phyloP scores from a whole-genome alignment of 164 flowering plant species.

The Magnolia kwangsiensis region DNA sequence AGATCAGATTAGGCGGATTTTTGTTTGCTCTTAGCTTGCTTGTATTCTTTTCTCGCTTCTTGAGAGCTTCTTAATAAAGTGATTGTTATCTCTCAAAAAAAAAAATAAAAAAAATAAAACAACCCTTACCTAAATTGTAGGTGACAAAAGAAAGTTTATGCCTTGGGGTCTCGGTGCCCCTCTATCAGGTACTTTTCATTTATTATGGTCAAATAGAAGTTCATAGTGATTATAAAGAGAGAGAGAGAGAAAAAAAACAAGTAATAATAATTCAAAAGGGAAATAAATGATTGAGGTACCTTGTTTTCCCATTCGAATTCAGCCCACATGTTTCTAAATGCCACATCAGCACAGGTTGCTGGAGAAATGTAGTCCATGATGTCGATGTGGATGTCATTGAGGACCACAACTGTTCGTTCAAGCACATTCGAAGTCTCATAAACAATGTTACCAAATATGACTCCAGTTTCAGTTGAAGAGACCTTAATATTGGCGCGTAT shows the following conservation, averaged over 20 bases:
- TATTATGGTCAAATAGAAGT: no score
- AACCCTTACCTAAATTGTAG: no score
- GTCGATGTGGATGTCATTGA: slow-evolving; percentile 96
- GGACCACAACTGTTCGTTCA: slow-evolving; percentile 87
- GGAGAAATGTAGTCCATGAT: slow-evolving; percentile 99
- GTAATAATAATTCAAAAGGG: background rate
- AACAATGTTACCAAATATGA: slow-evolving; percentile 96
- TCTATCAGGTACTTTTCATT: no score
- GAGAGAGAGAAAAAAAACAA: background rate
- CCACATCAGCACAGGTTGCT: slow-evolving; percentile 84
- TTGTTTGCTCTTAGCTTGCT: no score
- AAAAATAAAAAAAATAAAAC: no score
- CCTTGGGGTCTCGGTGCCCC: no score
- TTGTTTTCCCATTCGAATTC: slow-evolving; percentile 99
- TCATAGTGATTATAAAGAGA: no score
- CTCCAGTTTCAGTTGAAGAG: slow-evolving; percentile 98
- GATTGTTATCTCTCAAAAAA: no score
- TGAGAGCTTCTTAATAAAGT: no score
- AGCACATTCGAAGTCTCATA: slow-evolving; percentile 94
- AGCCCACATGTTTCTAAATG: slow-evolving; percentile 98
- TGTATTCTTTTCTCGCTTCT: no score
- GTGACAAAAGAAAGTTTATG: no score
- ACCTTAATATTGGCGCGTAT: slow-evolving; percentile 94
- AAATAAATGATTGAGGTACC: slow-evolving; percentile 38
- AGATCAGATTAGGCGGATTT: no score